Base-by-base conservation (phyloP, 495 filamentous ascomycete genomes). In the Tuber borchii region DNA sequence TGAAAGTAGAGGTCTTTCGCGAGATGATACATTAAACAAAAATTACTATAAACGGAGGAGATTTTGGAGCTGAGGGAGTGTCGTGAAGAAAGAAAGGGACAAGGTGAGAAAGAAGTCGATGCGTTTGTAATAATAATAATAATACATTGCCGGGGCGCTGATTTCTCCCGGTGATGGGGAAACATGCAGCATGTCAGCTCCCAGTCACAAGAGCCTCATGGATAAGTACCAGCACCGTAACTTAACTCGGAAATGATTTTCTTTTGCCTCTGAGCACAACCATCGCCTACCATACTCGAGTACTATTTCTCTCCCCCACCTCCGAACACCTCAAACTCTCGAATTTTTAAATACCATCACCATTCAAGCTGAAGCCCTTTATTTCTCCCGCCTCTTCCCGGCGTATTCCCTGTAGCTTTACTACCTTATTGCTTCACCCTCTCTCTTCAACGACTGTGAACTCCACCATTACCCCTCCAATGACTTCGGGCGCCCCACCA, bases 1-100 rank as follows among this genome's bases (percentile, higher is more conserved):
- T 96, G 91, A 70, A 93, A 88, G 86, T 99, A 99, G 61, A 99
- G 87, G 78, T 92, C 93, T 86, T 97, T 97, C 82, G 94, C 91
- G 76, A 99, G 90, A 85, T 98, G 95, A 85, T 98, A 99, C 95
- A 99, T 98, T 77, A 65, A 65, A 34, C 56, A 4, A 14, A 34
- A 26, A 17, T 7, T 82, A 43, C 14, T n/a, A 14, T n/a, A 16
- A 71, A 45, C 19, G 70, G 70, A 26, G 34, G 70, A 20, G 5
- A 45, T 17, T 45, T 42, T 71, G 22, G 37, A 3, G 70, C 39
- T 9, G 34, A 45, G 70, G 22, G 34, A 45, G 70, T n/a, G 70
- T 6, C 5, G 70, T 17, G 56, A 34, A 34, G 56, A 31, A 31
- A 16, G 51, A 34, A 65, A 65, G 14, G 26, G 56, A 34, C 56